phyloP scores from a whole-genome alignment of 2,329 filamentous ascomycete species.

The Colletotrichum sp. region DNA sequence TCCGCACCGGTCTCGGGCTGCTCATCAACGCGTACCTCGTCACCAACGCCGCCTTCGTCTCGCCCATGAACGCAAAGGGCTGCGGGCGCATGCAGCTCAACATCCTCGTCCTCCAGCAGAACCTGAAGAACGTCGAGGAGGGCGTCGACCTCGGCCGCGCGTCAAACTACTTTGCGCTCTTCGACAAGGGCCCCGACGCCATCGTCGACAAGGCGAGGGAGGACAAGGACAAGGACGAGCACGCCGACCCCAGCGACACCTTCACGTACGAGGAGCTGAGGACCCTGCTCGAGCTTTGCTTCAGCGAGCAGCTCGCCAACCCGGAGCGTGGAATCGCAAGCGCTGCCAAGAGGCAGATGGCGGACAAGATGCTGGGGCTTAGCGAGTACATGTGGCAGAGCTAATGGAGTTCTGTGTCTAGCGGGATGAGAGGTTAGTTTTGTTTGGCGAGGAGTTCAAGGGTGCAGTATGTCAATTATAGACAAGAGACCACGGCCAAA shows the following conservation, averaged over 20 bases:
- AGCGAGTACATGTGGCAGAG: slow-evolving; percentile 77
- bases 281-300: slow-evolving; percentile 69
- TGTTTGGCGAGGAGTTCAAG: slow-evolving; percentile 8
- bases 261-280: slow-evolving; percentile 73
- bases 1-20: slow-evolving; percentile 76
- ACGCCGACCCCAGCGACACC: slow-evolving; percentile 36
- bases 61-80: slow-evolving; percentile 84
- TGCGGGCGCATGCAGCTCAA: slow-evolving; percentile 91
- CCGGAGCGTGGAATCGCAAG: slow-evolving; percentile 71
- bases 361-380: slow-evolving; percentile 71
- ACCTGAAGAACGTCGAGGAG: slow-evolving; percentile 89
- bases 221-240: slow-evolving; percentile 58
- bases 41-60: slow-evolving; percentile 71
- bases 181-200: slow-evolving; percentile 67
- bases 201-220: slow-evolving; percentile 68
- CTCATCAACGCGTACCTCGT: slow-evolving; percentile 84
- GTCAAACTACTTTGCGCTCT: slow-evolving; percentile 73
- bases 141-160: slow-evolving; percentile 68
- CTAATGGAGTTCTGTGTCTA: slow-evolving; percentile 22
- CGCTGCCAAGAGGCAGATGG: slow-evolving; percentile 72
- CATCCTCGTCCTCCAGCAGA: slow-evolving; percentile 93
- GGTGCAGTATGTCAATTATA: not conserved
- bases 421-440: not conserved
- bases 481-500: not conserved
- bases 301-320: slow-evolving; percentile 69